These are phyloP conservation scores for Dissophora globulifera DNA, from an alignment of 192 early-diverging fungal genomes.

Conservation along the genomic window DNA sequence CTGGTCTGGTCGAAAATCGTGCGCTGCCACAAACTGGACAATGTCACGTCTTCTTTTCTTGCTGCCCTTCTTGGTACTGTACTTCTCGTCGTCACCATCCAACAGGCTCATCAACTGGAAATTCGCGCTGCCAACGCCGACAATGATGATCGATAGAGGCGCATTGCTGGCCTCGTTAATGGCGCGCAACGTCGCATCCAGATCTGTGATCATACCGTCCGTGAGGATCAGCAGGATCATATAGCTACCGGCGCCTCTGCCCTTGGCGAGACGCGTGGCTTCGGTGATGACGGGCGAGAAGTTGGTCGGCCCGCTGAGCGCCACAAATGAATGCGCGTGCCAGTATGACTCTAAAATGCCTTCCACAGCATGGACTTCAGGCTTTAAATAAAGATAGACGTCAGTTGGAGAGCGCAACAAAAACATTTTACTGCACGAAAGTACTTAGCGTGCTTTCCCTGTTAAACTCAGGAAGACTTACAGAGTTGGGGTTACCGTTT, in stretches of 20 bases:
- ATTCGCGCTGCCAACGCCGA: conserved; percentile 64
- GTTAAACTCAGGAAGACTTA: conserved; percentile 15
- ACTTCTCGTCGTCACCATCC: conserved; percentile 60
- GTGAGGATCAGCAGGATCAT: conserved; percentile 31
- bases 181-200: conserved; percentile 55
- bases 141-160: conserved; percentile 65
- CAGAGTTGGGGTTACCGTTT: conserved; percentile 48
- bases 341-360: conserved; percentile 61
- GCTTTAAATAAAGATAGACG: conserved; percentile 25
- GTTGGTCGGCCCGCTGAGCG: conserved; percentile 64
- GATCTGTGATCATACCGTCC: conserved; percentile 42
- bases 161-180: conserved; percentile 55
- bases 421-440: background rate
- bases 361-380: conserved; percentile 62
- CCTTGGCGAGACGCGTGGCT: conserved; percentile 17
- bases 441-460: background rate
- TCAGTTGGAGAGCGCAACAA: too few relatives aligned
- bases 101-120: conserved; percentile 60
- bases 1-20: conserved; percentile 27
- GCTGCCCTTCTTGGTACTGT: background rate
- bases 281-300: conserved; percentile 57
- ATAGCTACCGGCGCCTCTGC: conserved; percentile 1
- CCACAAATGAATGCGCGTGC: conserved; percentile 42
- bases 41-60: conserved; percentile 61
- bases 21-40: conserved; percentile 69